Evolutionary conservation across 805 yeast genomes (phyloP).

Genomic region (Limtongia smithiae): DNA sequence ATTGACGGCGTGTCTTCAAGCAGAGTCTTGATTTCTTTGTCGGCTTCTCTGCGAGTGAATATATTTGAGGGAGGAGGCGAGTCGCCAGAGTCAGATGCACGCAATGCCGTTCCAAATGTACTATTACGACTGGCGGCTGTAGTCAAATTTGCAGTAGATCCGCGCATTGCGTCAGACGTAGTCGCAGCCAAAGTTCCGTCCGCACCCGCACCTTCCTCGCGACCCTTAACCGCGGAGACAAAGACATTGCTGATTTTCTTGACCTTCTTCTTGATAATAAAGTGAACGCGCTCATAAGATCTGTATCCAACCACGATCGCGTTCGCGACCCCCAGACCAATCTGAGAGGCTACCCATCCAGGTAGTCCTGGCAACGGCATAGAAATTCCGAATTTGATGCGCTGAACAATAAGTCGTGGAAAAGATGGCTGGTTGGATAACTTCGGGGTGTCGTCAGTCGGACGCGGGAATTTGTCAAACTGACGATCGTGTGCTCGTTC

Average conservation of each 20-base stretch:
- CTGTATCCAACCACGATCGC: slow-evolving; percentile 23
- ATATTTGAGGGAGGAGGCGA: background rate
- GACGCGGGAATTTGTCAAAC: background rate
- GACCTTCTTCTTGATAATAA: slow-evolving; percentile 4
- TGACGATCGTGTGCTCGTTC: too few relatives aligned
- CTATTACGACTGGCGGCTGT: too few relatives aligned
- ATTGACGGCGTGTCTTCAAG: slow-evolving; percentile 9
- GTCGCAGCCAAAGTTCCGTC: background rate
- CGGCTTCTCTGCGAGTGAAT: background rate
- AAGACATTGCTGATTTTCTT: background rate
- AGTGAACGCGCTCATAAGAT: slow-evolving; percentile 22
- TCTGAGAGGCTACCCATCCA: slow-evolving; percentile 24
- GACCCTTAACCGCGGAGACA: background rate
- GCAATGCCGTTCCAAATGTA: too few relatives aligned
- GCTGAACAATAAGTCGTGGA: slow-evolving; percentile 1
- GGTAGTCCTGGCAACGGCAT: slow-evolving; percentile 24
- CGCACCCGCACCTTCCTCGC: background rate
- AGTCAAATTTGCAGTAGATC: background rate
- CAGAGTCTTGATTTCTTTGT: background rate
- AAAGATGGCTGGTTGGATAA: background rate
- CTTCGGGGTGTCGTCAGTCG: background rate
- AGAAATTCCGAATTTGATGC: slow-evolving; percentile 1
- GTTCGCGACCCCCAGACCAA: slow-evolving; percentile 26
- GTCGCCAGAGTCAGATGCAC: too few relatives aligned
- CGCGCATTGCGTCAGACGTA: background rate